Base-by-base conservation (phyloP, 768 basidiomycete genomes). In the Boletus coccyginus region DNA sequence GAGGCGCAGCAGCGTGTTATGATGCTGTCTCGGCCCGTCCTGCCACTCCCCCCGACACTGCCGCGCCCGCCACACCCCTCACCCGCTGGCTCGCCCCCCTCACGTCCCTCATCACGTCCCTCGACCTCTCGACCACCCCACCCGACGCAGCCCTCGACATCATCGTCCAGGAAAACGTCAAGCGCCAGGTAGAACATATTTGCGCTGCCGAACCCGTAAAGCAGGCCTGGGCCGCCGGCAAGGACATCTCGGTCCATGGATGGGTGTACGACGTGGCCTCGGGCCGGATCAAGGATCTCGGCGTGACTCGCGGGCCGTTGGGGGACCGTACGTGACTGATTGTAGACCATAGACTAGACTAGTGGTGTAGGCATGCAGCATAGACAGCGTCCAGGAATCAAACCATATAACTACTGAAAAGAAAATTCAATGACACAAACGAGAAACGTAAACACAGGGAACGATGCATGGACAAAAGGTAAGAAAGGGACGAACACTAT, bases 31-130 rank as follows among this genome's bases (percentile, higher is more conserved):
- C 42, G 2, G 52, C 50, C 14, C 50, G n/a, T n/a, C n/a, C n/a
- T n/a, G n/a, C 36, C 36, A n/a, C n/a, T n/a, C n/a, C 27, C 39
- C n/a, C 7, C 16, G 36, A 21, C 14, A 13, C n/a, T n/a, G n/a
- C n/a, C n/a, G n/a, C 4, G 7, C 8, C 7, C 14, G 21, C 3
- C 21, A 75, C 78, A 0, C 77, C 85, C 9, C 79, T 94, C 60
- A 78, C 78, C 29, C 81, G 82, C 49, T 94, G 90, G 89, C 76
- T 94, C 45, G 75, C 78, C 29, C 88, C 91, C 0, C 78, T 94
- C 63, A 82, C 82, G 50, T 65, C 72, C 35, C 76, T 86, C 59
- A 38, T 64, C 47, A 72, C 67, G 12, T 73, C 75, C 0, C 77
- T 86, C 50, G 70, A 76, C 41, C 71, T 86, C 29, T 66, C 77